Percentiles rank a stretch among this genome's conserved stretches.
Evolutionary conservation across 352 stramenopile species (phyloP).

Genomic region (Phytophthora aleatoria): DNA sequence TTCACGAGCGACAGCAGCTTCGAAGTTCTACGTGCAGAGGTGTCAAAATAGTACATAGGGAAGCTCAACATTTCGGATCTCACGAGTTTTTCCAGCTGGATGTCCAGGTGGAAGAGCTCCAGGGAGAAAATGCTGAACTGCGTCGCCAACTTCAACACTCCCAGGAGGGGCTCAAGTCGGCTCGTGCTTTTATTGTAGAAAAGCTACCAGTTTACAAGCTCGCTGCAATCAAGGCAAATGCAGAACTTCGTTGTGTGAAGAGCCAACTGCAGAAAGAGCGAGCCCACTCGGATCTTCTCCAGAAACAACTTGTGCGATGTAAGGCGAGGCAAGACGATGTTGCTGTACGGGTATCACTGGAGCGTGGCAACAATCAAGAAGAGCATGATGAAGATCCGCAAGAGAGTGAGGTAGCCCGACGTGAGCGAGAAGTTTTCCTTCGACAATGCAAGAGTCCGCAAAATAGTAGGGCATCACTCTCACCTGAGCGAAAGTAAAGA

Average conservation of each 20-base stretch:
- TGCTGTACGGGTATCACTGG: slow-evolving; percentile 7
- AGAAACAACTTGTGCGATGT: slow-evolving; percentile 31
- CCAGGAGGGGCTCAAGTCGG: slow-evolving; percentile 10
- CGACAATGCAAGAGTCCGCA: slow-evolving; percentile 15
- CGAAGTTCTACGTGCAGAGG: background rate
- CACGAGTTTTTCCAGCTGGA: slow-evolving; percentile 59
- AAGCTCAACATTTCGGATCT: background rate
- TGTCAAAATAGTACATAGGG: background rate
- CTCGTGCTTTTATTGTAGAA: slow-evolving; percentile 21
- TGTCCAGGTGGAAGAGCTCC: slow-evolving; percentile 49
- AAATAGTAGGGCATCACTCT: background rate
- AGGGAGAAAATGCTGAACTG: slow-evolving; percentile 42
- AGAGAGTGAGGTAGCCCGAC: slow-evolving; percentile 8
- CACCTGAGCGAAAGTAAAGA: background rate
- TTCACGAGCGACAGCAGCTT: slow-evolving; percentile 32
- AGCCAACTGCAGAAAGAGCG: slow-evolving; percentile 48
- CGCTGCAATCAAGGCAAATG: slow-evolving; percentile 41
- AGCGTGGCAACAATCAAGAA: slow-evolving; percentile 18
- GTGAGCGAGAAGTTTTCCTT: slow-evolving; percentile 26
- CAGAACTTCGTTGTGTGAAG: slow-evolving; percentile 41
- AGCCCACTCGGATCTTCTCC: slow-evolving; percentile 34
- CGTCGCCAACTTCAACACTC: slow-evolving; percentile 27
- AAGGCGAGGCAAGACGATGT: slow-evolving; percentile 33
- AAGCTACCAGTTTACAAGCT: slow-evolving; percentile 40
- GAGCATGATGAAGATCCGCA: background rate